Base-by-base conservation (phyloP, 495 filamentous ascomycete genomes). In the Xylaria cubensis region DNA sequence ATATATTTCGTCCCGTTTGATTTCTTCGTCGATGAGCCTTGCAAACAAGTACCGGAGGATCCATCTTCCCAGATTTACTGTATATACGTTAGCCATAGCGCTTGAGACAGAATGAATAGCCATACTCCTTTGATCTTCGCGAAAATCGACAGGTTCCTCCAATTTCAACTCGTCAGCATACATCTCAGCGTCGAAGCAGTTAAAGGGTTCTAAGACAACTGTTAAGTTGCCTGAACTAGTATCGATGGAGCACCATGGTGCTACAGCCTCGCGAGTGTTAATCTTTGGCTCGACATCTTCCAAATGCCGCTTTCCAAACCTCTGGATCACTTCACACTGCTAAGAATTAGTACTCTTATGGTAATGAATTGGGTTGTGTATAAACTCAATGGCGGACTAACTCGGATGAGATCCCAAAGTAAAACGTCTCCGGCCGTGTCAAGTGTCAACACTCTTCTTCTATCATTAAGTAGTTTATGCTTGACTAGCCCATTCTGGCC, bases 21-120 rank as follows among this genome's bases (percentile, higher is more conserved):
- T 92, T 81, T 98, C 92, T 80, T 97, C 94, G 71, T 95, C 92
- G 55, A 98, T 93, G 53, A 99, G 85, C 50, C 91, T 92, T 29
- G 90, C 90, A 80, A 99, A 99, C 2, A 99, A 88, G 81, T 97
- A 97, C 61, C 96, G 90, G 56, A 99, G 86, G 66, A 98, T 88
- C 96, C 96, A 99, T 85, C 97, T 97, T 4, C 96, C 96, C 65
- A 98, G 89, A 80, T 97, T 98, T 77, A 99, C 94, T 97, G 51
- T 17, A 64, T 64, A 15, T 6, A 44, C 7, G 64, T 80, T 67
- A 76, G 74, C 44, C 15, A 34, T 34, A 13, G 26, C 5, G 29
- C 13, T 53, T 7, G 10, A 53, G 48, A 21, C 48, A 62, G 6
- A 32, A 36, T 34, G n/a, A 64, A 15, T 55, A 42, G 4, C 79